Conservation (phyloP, 495 filamentous ascomycete species). For the Choiromyces venosus region DNA sequence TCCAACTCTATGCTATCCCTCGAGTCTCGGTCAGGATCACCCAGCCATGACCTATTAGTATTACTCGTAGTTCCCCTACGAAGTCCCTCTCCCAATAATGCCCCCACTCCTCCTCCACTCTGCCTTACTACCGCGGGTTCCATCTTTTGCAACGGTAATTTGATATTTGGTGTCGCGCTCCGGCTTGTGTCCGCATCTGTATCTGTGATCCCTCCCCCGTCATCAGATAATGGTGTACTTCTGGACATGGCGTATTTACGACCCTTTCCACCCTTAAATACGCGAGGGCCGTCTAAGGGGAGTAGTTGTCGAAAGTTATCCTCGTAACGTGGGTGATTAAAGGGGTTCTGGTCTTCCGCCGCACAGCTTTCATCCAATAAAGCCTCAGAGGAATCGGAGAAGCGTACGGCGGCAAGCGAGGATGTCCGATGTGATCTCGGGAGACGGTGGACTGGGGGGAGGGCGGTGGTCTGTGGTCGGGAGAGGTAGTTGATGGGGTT, state of each 20-base stretch:
- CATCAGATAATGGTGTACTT: not conserved
- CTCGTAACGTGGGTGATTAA: not conserved
- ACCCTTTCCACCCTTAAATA: not conserved
- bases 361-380: conserved; percentile 21
- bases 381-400: conserved; percentile 32
- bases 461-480: conserved; percentile 1
- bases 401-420: conserved; percentile 17
- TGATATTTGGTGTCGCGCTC: conserved; percentile 31
- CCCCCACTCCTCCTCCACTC: not conserved
- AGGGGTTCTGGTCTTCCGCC: not conserved
- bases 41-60: conserved; percentile 24
- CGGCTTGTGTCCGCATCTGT: conserved; percentile 28
- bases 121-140: conserved; percentile 12
- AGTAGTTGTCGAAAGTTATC: not conserved
- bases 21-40: conserved; percentile 22
- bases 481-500: conserved; percentile 22
- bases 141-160: conserved; percentile 31
- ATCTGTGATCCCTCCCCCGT: conserved; percentile 18
- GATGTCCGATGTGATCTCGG: conserved; percentile 4
- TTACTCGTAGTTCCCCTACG: conserved; percentile 15
- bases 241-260: not conserved
- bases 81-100: not conserved
- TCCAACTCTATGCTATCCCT: conserved; percentile 17
- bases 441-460: not conserved
- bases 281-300: conserved; percentile 29